Base-by-base conservation (phyloP, 352 stramenopile genomes). In the Phytopythium mirpurense region DNA sequence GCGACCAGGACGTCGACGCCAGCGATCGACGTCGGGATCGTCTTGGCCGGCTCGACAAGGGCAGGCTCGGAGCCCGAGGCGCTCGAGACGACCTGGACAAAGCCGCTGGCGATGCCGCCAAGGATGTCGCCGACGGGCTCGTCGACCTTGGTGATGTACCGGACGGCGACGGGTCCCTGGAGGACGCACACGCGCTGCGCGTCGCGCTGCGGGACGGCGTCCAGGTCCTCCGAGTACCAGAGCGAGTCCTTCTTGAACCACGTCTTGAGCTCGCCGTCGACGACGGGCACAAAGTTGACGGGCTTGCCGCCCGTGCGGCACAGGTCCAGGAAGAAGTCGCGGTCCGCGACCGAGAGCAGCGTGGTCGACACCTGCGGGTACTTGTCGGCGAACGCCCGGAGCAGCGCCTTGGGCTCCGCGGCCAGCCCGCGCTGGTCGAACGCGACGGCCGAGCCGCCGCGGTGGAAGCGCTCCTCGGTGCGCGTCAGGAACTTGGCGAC, bases 241-340 rank as follows among this genome's bases (percentile, higher is more conserved):
- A 96, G 59, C 43, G 83, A 95, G 56, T 96, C 87, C 63, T 93
- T 96, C 72, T 92, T 95, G 62, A 95, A 92, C 83, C 82, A 95
- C 9, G 72, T 88, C 54, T 76, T 75, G 45, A 96, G 72, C 34
- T 95, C 86, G 24, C 63, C 70, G 74, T 95, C 83, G 21, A 96
- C 82, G 7, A 74, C 69, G 34, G 86, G 82, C 21, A 96, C 68
- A 41, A 96, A 96, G 59, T 91, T 93, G 34, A 95, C 86, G 0
- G 86, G 85, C 60, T 95, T 96, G 24, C 85, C 85, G 41, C 82
- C 77, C 14, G 73, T 77, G 21, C 82, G 83, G 64, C 86, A 95
- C 26, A 93, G 49, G 10, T 93, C 66, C 23, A 93, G 55, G 59
- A 96, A 96, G 59, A 72, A 94, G 50, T 94, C 83, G 36, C 80